Evolutionary conservation across 306 rosid species (phyloP), one percentile per base, ranked within the genome.

Genomic region (Begonia loranthoides): DNA sequence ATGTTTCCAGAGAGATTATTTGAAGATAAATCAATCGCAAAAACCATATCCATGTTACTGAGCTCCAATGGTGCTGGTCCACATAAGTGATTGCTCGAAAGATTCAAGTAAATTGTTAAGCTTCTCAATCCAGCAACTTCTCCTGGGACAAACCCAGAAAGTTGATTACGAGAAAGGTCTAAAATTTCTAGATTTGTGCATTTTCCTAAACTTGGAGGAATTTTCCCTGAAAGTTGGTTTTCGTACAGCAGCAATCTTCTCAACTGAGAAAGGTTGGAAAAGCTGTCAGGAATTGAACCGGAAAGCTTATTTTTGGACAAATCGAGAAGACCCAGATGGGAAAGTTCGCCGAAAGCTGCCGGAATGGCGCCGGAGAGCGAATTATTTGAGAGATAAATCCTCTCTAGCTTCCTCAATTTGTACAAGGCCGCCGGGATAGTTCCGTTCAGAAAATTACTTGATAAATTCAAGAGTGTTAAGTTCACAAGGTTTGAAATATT

Each of bases 11-110:
- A 76, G 67, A 90, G 74, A 55, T 85, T 78, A 67, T 90, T 90
- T 50, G 68, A 60, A 15, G 99, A 90, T 36, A 90, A 58, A 49
- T 90, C 99, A 54, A 90, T 73, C 12, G 86, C 81, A 14, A 90
- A 75, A 28, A 90, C 83, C 99, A 90, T 85, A 43, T 85, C 88
- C 99, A 90, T 90, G 78, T 90, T 90, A 60, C 87, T 80, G 17
- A 90, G 72, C 66, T 90, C 94, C 49, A 85, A 69, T 54, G 95
- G 94, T 9, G 85, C 38, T 17, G 66, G 54, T 5, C 99, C 95
- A 19, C 62, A 47, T 34, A 90, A 71, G 71, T 67, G 54, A 55
- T 82, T 90, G 57, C 74, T 76, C 16, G 99, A 90, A 51, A 85
- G 65, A 49, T 85, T 86, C 80, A 90, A 55, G 73, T 82, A 80